Evolutionary conservation across 2,329 filamentous ascomycete genomes (phyloP).

Genomic region (Epichloe hybrida): DNA sequence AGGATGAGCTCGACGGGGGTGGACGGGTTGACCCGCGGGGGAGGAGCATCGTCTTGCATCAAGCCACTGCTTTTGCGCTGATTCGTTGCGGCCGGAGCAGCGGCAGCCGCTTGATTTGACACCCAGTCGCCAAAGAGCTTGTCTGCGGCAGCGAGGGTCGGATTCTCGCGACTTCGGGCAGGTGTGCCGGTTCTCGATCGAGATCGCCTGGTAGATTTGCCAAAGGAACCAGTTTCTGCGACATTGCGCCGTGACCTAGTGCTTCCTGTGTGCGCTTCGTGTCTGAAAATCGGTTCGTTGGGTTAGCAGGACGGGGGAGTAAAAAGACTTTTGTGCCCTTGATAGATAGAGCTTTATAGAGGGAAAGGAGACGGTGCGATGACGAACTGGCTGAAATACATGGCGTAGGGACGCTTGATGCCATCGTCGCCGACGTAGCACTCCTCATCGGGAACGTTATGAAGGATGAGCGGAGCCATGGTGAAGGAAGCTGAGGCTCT

Average conservation of each 20-base stretch:
- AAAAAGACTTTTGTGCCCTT: slow-evolving; percentile 2
- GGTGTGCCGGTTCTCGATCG: slow-evolving; percentile 47
- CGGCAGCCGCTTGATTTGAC: slow-evolving; percentile 29
- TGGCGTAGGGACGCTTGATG: slow-evolving; percentile 50
- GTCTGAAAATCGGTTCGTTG: slow-evolving; percentile 22
- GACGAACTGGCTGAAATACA: slow-evolving; percentile 49
- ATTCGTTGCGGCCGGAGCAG: slow-evolving; percentile 12
- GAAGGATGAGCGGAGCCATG: slow-evolving; percentile 53
- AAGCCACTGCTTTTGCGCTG: slow-evolving; percentile 24
- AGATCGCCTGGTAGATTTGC: slow-evolving; percentile 51
- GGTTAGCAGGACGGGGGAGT: not conserved
- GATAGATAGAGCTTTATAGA: not conserved
- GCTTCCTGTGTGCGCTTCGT: slow-evolving; percentile 35
- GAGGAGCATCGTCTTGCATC: slow-evolving; percentile 25
- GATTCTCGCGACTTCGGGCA: slow-evolving; percentile 42
- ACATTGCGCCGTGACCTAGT: slow-evolving; percentile 37
- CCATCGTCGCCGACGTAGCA: slow-evolving; percentile 54
- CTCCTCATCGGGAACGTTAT: slow-evolving; percentile 56
- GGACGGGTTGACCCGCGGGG: slow-evolving; percentile 21
- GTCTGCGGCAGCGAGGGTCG: slow-evolving; percentile 47
- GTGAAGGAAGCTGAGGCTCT: not conserved
- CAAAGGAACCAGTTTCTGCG: slow-evolving; percentile 52
- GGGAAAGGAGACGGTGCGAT: not conserved
- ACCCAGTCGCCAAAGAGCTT: slow-evolving; percentile 48
- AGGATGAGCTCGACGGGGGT: slow-evolving; percentile 64